phyloP scores from a whole-genome alignment of 1,284 basidiomycete genomes.

The Anthracocystis panici-leucophaei region DNA sequence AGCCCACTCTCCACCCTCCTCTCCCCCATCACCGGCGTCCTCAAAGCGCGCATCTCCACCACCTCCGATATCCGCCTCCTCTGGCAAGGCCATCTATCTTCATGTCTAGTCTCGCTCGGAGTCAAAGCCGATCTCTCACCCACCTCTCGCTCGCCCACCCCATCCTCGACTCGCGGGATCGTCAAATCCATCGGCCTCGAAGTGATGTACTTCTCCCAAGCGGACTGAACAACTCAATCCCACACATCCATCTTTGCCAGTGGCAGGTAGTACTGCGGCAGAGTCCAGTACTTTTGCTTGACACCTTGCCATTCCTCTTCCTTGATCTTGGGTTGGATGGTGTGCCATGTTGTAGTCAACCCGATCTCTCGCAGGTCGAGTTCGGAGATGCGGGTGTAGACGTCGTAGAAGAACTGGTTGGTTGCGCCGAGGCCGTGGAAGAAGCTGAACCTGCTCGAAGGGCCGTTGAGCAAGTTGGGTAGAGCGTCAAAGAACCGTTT shows the following conservation, averaged over 20 bases:
- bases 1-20: background rate
- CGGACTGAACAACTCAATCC: slow-evolving; percentile 2
- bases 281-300: slow-evolving; percentile 61
- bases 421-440: slow-evolving; percentile 97
- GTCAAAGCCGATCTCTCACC: slow-evolving; percentile 84
- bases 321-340: slow-evolving; percentile 73
- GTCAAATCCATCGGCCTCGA: slow-evolving; percentile 87
- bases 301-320: slow-evolving; percentile 66
- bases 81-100: slow-evolving; percentile 92
- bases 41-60: slow-evolving; percentile 89
- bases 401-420: slow-evolving; percentile 83
- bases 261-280: slow-evolving; percentile 55
- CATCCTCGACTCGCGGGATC: slow-evolving; percentile 73
- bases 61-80: slow-evolving; percentile 80
- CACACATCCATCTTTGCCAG: slow-evolving; percentile 36
- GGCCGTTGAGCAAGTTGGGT: slow-evolving; percentile 82
- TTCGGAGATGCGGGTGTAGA: slow-evolving; percentile 87
- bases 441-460: slow-evolving; percentile 81
- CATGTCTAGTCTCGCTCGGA: slow-evolving; percentile 88
- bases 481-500: slow-evolving; percentile 85
- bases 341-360: slow-evolving; percentile 78
- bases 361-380: slow-evolving; percentile 87
- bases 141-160: slow-evolving; percentile 79
- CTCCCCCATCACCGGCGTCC: slow-evolving; percentile 79
- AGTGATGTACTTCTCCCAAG: slow-evolving; percentile 80